These are phyloP conservation scores for Boletus tomentosulus DNA, from an alignment of 768 basidiomycete species.

Conservation along the genomic window DNA sequence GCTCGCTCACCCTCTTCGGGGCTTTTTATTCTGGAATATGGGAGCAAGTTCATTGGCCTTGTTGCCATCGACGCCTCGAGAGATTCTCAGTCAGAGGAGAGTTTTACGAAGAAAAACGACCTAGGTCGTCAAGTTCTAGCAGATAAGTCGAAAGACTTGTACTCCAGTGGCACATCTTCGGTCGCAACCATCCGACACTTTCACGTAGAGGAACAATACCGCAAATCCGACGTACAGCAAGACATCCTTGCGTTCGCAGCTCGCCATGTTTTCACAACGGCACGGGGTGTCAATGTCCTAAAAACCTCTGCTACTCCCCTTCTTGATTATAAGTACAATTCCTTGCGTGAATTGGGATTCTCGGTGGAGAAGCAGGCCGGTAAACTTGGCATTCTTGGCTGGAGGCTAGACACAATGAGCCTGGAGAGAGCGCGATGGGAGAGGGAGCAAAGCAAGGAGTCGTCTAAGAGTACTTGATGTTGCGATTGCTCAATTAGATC, in stretches of 20 bases:
- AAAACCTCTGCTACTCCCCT: slow-evolving; percentile 48
- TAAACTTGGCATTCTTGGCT: slow-evolving; percentile 51
- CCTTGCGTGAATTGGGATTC: slow-evolving; percentile 50
- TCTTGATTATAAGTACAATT: slow-evolving; percentile 43
- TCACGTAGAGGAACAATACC: slow-evolving; percentile 64
- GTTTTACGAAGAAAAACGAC: slow-evolving; percentile 20
- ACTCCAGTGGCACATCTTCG: slow-evolving; percentile 36
- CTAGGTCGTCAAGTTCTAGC: slow-evolving; percentile 7
- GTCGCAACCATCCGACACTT: slow-evolving; percentile 73
- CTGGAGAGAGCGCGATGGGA: slow-evolving; percentile 49
- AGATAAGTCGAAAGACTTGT: slow-evolving; percentile 15
- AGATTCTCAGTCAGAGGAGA: slow-evolving; percentile 33
- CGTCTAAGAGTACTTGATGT: slow-evolving; percentile 9
- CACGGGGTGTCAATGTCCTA: slow-evolving; percentile 42
- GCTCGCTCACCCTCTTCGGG: slow-evolving; percentile 58
- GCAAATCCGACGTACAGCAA: slow-evolving; percentile 51
- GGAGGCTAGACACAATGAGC: slow-evolving; percentile 46
- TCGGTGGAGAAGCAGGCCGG: slow-evolving; percentile 38
- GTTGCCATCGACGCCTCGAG: slow-evolving; percentile 64
- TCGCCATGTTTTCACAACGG: slow-evolving; percentile 49
- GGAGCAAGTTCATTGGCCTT: slow-evolving; percentile 56
- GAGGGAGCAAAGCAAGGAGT: slow-evolving; percentile 17
- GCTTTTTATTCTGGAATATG: slow-evolving; percentile 66
- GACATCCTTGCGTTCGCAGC: slow-evolving; percentile 64
- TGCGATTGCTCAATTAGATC: background rate